A percentile compares a stretch with the other conserved stretches of the same genome.
These are phyloP conservation scores for Cucurbita pepo DNA, from an alignment of 306 rosid genomes.

Conservation along the genomic window DNA sequence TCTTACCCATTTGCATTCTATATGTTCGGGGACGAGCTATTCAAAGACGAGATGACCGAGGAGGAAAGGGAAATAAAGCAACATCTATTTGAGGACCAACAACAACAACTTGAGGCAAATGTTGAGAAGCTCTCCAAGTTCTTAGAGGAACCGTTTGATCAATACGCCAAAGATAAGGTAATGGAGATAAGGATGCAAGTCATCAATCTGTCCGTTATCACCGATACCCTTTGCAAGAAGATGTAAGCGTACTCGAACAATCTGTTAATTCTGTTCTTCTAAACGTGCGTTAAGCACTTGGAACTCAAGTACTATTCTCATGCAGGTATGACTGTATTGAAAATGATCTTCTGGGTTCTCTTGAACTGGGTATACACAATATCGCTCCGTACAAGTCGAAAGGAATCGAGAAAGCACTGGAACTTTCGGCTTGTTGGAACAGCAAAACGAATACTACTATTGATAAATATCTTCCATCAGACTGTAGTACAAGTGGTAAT, in stretches of 20 bases:
- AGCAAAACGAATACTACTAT: conserved; percentile 24
- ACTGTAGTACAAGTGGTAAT: conserved; percentile 32
- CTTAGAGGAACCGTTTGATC: conserved; percentile 68
- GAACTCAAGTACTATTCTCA: conserved; percentile 5
- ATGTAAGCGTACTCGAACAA: conserved; percentile 37
- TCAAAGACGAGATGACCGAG: conserved; percentile 58
- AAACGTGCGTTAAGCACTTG: neutral
- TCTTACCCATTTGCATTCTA: conserved; percentile 95
- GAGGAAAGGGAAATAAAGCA: conserved; percentile 62
- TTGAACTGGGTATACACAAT: conserved; percentile 43
- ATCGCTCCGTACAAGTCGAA: conserved; percentile 89
- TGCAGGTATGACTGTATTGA: conserved; percentile 92
- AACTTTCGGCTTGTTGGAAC: conserved; percentile 45
- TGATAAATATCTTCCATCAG: conserved; percentile 24
- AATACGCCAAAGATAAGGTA: conserved; percentile 38
- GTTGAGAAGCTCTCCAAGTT: conserved; percentile 77
- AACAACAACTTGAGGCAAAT: conserved; percentile 89
- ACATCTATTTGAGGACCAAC: conserved; percentile 94
- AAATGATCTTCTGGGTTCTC: conserved; percentile 71
- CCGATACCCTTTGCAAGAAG: conserved; percentile 58
- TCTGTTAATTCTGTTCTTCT: neutral
- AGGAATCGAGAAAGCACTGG: conserved; percentile 88
- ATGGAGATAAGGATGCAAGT: conserved; percentile 62
- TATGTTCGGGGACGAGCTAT: conserved; percentile 93
- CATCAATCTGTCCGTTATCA: conserved; percentile 42